phyloP scores from a whole-genome alignment of 352 stramenopile species.

The Phytophthora pini region DNA sequence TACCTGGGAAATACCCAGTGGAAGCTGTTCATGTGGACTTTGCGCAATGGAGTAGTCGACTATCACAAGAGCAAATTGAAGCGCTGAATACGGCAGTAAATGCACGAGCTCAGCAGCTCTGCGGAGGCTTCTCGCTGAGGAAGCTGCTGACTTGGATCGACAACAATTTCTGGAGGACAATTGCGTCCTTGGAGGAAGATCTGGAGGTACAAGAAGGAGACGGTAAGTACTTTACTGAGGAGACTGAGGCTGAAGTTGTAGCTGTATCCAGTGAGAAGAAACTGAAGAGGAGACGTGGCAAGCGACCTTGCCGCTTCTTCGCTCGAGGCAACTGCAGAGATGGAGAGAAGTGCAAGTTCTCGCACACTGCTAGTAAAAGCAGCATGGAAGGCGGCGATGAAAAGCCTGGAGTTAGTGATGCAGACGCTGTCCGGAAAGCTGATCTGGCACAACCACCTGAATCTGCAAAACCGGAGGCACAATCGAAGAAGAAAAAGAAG shows the following conservation, averaged over 20 bases:
- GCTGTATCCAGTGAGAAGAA: conserved; percentile 21
- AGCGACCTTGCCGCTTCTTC: conserved; percentile 57
- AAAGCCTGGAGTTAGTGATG: conserved; percentile 1
- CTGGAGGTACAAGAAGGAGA: conserved; percentile 2
- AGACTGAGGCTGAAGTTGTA: not conserved
- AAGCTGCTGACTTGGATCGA: conserved; percentile 87
- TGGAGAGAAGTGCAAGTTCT: conserved; percentile 59
- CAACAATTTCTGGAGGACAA: conserved; percentile 70
- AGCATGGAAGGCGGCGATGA: conserved; percentile 8
- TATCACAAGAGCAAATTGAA: conserved; percentile 44
- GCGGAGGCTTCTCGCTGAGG: conserved; percentile 60
- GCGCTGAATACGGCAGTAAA: conserved; percentile 47
- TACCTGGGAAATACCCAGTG: conserved; percentile 63
- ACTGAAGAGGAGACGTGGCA: conserved; percentile 25
- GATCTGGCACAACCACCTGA: conserved; percentile 18
- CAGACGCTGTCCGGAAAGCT: conserved; percentile 22
- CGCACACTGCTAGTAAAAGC: conserved; percentile 39
- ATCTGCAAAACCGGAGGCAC: not conserved
- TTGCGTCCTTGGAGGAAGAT: conserved; percentile 33
- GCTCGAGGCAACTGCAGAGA: conserved; percentile 62
- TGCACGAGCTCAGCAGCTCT: conserved; percentile 42
- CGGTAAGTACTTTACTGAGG: not conserved
- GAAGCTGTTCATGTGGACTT: conserved; percentile 61
- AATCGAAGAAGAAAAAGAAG: conserved; percentile 35
- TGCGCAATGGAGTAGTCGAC: conserved; percentile 50